Evolutionary conservation across 1,284 basidiomycete species (phyloP), one percentile per base, ranked within the genome.

Genomic region (Leccinum pseudoinsigne): DNA sequence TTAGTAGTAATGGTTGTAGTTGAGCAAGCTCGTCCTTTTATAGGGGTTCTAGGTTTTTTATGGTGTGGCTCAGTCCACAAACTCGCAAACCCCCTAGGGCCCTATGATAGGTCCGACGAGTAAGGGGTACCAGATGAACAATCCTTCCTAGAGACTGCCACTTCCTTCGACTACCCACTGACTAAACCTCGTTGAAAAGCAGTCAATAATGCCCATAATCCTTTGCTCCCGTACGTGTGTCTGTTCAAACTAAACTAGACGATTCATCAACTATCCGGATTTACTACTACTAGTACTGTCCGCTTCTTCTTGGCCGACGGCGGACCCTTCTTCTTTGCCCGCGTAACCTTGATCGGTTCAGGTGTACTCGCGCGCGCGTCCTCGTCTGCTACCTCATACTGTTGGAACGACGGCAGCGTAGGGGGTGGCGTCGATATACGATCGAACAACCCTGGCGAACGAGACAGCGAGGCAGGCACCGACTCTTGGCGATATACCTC

Each of bases 331-430:
- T 93, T 94, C 74, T 84, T 88, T 40, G 84, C 79, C 50, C 88
- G 82, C 12, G 83, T 86, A 50, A 93, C 90, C 71, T 87, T 88
- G 72, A 92, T 90, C 2, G 90, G 84, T 57, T 90, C 86, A 10
- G 89, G 88, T 2, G 85, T 85, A 59, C 78, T 80, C 6, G 83
- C 79, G n/a, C 83, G 79, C 23, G 81, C 74, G 31, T 84, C 81
- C 21, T 81, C 84, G 10, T 82, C 81, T 1, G 76, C 70, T 1
- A 81, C 77, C 57, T 85, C 85, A 65, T 89, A 93, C 60, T 84
- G 81, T 21, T 85, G 84, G 73, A 88, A 89, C 31, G 84, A 79
- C 21, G 82, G 79, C 36, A 75, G 67, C 50, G 79, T 62, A 38
- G 77, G 75, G 18, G 78, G 71, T 40, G 78, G 76, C 18, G 81